Evolutionary conservation across 805 yeast species (phyloP).

Genomic region (Kodamaea hsintzibuensis): DNA sequence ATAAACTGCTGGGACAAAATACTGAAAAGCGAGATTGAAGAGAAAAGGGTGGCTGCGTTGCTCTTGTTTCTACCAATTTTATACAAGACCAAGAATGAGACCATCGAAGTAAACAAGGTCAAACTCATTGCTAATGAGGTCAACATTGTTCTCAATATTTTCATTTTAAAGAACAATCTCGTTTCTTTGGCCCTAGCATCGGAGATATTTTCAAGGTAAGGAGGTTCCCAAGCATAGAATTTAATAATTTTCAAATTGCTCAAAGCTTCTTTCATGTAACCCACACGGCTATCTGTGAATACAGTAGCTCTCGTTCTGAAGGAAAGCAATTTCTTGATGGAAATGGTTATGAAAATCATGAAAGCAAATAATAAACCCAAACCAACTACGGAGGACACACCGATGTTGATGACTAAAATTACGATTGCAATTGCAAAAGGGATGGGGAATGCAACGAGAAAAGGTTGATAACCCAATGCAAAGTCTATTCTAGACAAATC

Average conservation of each 20-base stretch:
- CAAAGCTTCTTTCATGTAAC: slow-evolving; percentile 73
- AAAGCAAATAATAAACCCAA: slow-evolving; percentile 21
- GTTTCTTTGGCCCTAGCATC: slow-evolving; percentile 64
- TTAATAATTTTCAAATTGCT: slow-evolving; percentile 79
- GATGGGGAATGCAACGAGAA: slow-evolving; percentile 23
- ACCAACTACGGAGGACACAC: slow-evolving; percentile 27
- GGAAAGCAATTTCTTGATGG: slow-evolving; percentile 53
- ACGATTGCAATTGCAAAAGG: slow-evolving; percentile 26
- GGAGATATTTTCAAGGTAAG: slow-evolving; percentile 62
- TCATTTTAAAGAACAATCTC: slow-evolving; percentile 59
- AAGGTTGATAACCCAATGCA: slow-evolving; percentile 31
- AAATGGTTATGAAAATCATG: slow-evolving; percentile 44
- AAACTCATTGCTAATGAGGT: slow-evolving; percentile 67
- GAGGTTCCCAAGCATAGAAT: slow-evolving; percentile 88
- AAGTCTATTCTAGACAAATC: slow-evolving; percentile 29
- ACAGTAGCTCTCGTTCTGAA: slow-evolving; percentile 49
- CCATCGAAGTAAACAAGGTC: slow-evolving; percentile 72
- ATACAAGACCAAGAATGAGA: slow-evolving; percentile 44
- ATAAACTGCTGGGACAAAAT: slow-evolving; percentile 61
- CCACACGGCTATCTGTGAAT: slow-evolving; percentile 76
- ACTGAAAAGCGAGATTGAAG: slow-evolving; percentile 69
- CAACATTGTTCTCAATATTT: slow-evolving; percentile 59
- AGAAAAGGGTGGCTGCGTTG: slow-evolving; percentile 63
- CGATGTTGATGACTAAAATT: slow-evolving; percentile 24
- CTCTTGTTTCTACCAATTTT: slow-evolving; percentile 30